Conservation (phyloP, 768 basidiomycete species). For the Kwoniella mangroviensis region DNA sequence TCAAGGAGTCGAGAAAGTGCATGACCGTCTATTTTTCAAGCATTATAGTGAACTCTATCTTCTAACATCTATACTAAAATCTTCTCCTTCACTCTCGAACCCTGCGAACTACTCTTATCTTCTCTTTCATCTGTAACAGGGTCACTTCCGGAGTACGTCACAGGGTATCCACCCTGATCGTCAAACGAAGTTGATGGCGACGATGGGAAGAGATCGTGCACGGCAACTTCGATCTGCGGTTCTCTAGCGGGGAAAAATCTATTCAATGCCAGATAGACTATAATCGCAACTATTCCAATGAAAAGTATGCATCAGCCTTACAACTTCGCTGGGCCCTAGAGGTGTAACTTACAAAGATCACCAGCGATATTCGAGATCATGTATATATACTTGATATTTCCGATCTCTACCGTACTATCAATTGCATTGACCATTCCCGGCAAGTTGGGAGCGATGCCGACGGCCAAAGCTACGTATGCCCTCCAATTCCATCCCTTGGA, state of each 20-base stretch:
- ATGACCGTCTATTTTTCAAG: background rate
- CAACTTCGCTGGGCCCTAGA: background rate
- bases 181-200: slow-evolving; percentile 7
- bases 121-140: slow-evolving; percentile 1
- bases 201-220: slow-evolving; percentile 31
- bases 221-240: slow-evolving; percentile 32
- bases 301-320: too few relatives aligned
- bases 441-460: slow-evolving; percentile 49
- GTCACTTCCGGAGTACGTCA: background rate
- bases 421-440: slow-evolving; percentile 53
- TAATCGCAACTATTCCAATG: slow-evolving; percentile 29
- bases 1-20: background rate
- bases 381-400: slow-evolving; percentile 33
- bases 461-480: slow-evolving; percentile 42
- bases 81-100: background rate
- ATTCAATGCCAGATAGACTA: slow-evolving; percentile 33
- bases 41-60: slow-evolving; percentile 2
- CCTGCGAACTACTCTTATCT: background rate
- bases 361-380: slow-evolving; percentile 42
- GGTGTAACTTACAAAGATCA: slow-evolving; percentile 30
- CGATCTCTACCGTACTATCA: slow-evolving; percentile 28
- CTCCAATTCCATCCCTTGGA: slow-evolving; percentile 49
- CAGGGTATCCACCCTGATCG: slow-evolving; percentile 18
- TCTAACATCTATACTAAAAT: background rate
- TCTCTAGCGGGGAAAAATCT: slow-evolving; percentile 40